Conservation (phyloP, 495 filamentous ascomycete species). For the Gamarada debralockiae region DNA sequence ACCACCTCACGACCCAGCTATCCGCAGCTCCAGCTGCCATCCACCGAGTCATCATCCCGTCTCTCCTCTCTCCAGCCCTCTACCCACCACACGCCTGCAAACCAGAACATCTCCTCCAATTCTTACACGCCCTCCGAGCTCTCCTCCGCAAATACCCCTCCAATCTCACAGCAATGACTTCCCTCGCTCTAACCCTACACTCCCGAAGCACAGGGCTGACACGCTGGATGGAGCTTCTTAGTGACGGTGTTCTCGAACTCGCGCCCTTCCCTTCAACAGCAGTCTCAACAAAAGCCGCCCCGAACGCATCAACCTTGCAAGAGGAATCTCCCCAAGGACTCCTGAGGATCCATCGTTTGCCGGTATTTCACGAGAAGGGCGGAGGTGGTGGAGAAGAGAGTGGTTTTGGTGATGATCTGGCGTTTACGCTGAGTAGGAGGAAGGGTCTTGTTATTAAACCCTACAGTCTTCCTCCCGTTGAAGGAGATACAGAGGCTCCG, state of each 20-base stretch:
- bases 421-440: constrained; percentile 81
- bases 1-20: constrained; percentile 55
- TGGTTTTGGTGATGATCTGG: constrained; percentile 76
- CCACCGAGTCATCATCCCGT: constrained; percentile 82
- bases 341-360: constrained; percentile 75
- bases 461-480: constrained; percentile 86
- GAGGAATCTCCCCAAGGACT: constrained; percentile 85
- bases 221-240: constrained; percentile 83
- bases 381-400: constrained; percentile 66
- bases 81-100: constrained; percentile 65
- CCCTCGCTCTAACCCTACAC: constrained; percentile 75
- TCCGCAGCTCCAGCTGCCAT: constrained; percentile 52
- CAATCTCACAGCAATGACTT: constrained; percentile 70
- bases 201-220: constrained; percentile 74
- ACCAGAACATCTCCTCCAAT: constrained; percentile 73
- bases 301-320: constrained; percentile 34
- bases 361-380: constrained; percentile 82
- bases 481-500: constrained; percentile 70
- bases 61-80: constrained; percentile 75
- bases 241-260: constrained; percentile 84
- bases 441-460: constrained; percentile 80
- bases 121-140: constrained; percentile 75
- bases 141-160: constrained; percentile 63
- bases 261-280: constrained; percentile 64
- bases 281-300: constrained; percentile 38